These are phyloP conservation scores for Phyllostachys edulis DNA, from an alignment of 176 grass and related monocot genomes.

Conservation along the genomic window DNA sequence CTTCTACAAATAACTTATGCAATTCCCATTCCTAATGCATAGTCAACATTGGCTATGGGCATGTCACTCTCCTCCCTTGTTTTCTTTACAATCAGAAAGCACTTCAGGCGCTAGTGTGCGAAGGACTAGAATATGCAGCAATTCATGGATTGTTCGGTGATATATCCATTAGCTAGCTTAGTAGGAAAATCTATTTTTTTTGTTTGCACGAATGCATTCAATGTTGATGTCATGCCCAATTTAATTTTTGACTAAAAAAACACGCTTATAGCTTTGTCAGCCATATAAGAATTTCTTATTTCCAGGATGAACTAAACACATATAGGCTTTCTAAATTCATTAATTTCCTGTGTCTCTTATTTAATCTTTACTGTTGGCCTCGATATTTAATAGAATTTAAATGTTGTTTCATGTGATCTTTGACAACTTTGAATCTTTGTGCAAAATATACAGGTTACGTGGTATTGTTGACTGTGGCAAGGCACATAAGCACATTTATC, in stretches of 20 bases:
- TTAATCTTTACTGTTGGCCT: background rate
- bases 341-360: background rate
- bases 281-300: conserved; percentile 9
- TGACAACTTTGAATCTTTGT: background rate
- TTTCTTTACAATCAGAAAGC: background rate
- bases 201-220: background rate
- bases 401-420: background rate
- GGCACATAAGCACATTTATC: conserved; percentile 65
- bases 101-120: background rate
- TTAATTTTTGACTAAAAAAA: conserved; percentile 6
- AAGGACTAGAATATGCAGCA: background rate
- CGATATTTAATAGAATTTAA: conserved; percentile 17
- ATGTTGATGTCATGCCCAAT: background rate
- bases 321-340: conserved; percentile 18
- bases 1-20: background rate
- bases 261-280: background rate
- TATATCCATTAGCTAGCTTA: conserved; percentile 19
- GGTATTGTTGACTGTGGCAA: conserved; percentile 92
- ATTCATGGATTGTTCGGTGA: background rate
- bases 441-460: conserved; percentile 56
- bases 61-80: background rate
- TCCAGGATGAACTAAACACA: background rate
- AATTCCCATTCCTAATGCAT: background rate
- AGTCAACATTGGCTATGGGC: background rate
- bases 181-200: background rate